These are phyloP conservation scores for Colletotrichum sp. DNA, from an alignment of 2,329 filamentous ascomycete species.

Conservation along the genomic window DNA sequence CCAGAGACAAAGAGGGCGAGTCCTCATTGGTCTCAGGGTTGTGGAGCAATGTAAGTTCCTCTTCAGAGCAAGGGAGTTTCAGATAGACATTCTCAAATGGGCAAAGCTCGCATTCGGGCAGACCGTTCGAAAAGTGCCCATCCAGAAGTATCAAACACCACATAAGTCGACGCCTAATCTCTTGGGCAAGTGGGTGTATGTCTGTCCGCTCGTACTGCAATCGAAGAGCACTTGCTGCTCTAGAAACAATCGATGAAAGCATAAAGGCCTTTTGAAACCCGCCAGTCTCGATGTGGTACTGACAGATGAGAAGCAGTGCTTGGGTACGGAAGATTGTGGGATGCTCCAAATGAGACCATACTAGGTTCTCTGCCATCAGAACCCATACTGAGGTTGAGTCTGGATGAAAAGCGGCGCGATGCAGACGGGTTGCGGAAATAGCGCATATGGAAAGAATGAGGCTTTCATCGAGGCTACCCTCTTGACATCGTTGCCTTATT, in stretches of 20 bases:
- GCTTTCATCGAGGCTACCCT: constrained; percentile 16
- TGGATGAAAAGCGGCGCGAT: not conserved
- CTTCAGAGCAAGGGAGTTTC: constrained; percentile 46
- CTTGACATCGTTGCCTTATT: not conserved
- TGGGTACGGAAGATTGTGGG: constrained; percentile 32
- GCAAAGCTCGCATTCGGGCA: constrained; percentile 50
- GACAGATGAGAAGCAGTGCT: constrained; percentile 47
- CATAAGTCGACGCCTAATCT: constrained; percentile 47
- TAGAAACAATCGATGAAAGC: constrained; percentile 46
- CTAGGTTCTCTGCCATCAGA: not conserved
- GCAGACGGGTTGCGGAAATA: not conserved
- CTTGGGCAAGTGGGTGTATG: constrained; percentile 44
- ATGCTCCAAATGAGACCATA: constrained; percentile 8
- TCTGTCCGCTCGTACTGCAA: constrained; percentile 47
- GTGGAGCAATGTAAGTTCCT: constrained; percentile 36
- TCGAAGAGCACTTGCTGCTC: constrained; percentile 46
- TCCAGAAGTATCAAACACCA: constrained; percentile 51
- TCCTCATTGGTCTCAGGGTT: not conserved
- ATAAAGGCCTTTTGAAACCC: constrained; percentile 49
- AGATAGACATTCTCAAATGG: constrained; percentile 45
- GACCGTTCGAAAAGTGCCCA: constrained; percentile 44
- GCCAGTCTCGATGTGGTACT: constrained; percentile 47
- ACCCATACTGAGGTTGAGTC: not conserved
- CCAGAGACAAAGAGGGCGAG: not conserved
- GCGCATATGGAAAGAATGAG: not conserved